Evolutionary conservation across 208 protist species (phyloP).

Genomic region (Lotmaria passim): DNA sequence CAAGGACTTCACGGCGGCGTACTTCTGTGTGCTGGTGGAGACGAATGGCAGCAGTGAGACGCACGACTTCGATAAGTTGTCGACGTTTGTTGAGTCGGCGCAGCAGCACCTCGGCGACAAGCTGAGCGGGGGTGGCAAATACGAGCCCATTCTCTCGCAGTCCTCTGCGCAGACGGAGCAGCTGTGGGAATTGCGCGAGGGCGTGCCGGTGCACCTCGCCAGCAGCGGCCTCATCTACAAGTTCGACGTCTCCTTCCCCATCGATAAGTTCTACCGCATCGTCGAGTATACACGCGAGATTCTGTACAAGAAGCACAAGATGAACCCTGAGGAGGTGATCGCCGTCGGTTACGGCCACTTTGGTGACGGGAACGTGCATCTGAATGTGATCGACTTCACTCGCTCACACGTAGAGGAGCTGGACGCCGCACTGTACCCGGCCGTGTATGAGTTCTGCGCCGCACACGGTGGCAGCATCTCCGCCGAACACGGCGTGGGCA

Average conservation of each 20-base stretch:
- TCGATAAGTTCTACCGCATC: conserved; percentile 79
- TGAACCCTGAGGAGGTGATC: conserved; percentile 63
- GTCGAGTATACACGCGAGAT: conserved; percentile 79
- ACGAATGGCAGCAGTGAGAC: conserved; percentile 90
- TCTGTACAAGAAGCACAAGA: conserved; percentile 51
- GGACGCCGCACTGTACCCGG: conserved; percentile 62
- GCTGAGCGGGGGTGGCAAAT: conserved; percentile 38
- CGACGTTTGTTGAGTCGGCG: conserved; percentile 54
- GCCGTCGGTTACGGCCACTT: conserved; percentile 96
- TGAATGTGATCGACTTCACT: conserved; percentile 91
- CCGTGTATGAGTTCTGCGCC: conserved; percentile 74
- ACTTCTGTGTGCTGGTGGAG: conserved; percentile 94
- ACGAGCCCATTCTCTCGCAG: conserved; percentile 72
- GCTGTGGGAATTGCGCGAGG: conserved; percentile 78
- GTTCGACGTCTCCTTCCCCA: conserved; percentile 85
- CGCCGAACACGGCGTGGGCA: conserved; percentile 96
- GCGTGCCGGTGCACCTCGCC: conserved; percentile 64
- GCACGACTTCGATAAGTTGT: conserved; percentile 90
- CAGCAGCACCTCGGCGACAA: conserved; percentile 46
- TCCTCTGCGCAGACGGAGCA: conserved; percentile 51
- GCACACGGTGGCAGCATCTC: conserved; percentile 86
- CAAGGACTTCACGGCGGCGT: conserved; percentile 52
- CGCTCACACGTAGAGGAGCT: conserved; percentile 52
- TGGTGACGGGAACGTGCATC: conserved; percentile 97
- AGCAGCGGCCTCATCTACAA: conserved; percentile 70